phyloP scores from a whole-genome alignment of 164 flowering plant genomes.

The Vitis labrusca region DNA sequence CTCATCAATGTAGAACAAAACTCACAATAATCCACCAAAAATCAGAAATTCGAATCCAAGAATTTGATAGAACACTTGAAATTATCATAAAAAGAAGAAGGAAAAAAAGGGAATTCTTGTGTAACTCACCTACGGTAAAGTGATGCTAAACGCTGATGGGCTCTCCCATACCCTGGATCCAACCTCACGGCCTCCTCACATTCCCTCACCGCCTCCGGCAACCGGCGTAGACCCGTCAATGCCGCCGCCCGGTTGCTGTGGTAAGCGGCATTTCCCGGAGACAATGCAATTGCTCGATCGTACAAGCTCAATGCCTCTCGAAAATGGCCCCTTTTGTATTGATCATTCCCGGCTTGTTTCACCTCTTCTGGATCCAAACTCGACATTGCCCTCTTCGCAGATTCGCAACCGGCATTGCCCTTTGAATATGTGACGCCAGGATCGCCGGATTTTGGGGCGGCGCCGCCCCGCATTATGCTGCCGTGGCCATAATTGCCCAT shows the following conservation, averaged over 20 bases:
- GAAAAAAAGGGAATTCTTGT: too few relatives aligned
- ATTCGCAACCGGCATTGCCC: constrained; percentile 8
- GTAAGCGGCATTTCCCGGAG: constrained; percentile 34
- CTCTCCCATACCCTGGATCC: constrained; percentile 38
- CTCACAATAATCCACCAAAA: background rate
- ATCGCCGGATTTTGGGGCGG: background rate
- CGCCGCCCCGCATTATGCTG: constrained; percentile 45
- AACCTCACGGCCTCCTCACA: constrained; percentile 42
- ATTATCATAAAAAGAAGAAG: too few relatives aligned
- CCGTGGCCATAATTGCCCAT: constrained; percentile 45
- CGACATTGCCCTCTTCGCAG: constrained; percentile 4
- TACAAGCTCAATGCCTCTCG: constrained; percentile 35
- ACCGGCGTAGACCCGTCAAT: constrained; percentile 30
- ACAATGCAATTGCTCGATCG: constrained; percentile 33
- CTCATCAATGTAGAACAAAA: background rate
- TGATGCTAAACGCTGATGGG: constrained; percentile 38
- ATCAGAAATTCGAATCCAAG: background rate
- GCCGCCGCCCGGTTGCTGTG: constrained; percentile 44
- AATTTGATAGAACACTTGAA: too few relatives aligned
- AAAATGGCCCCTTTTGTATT: constrained; percentile 29
- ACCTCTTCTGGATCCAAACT: constrained; percentile 34
- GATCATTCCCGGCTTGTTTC: constrained; percentile 38
- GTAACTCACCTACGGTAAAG: constrained; percentile 31
- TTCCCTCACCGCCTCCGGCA: constrained; percentile 40
- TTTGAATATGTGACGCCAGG: background rate